Base-by-base conservation (phyloP, 306 rosid species). In the Fragaria ananassa region DNA sequence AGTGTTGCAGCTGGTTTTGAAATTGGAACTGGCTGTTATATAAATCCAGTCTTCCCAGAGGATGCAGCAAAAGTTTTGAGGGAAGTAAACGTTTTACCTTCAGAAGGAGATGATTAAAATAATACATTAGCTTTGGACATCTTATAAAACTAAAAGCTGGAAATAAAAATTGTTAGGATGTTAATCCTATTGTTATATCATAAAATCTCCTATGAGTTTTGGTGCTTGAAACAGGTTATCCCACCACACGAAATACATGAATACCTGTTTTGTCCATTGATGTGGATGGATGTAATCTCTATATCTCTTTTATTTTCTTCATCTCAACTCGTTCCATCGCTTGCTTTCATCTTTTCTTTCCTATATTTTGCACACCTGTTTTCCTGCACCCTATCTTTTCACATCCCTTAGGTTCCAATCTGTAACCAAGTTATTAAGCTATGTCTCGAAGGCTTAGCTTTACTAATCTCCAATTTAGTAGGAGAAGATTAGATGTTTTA, bases 21-120 rank as follows among this genome's bases (percentile, higher is more conserved):
- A 81, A 82, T 91, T 4, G 96, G 96, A 86, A 82, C 87, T 35
- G 93, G 98, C 18, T 93, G 96, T 72, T 83, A 86, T 85, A 91
- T 93, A 49, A 93, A 93, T 79, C 93, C 95, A 8, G 90, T 93
- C 54, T 82, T 93, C 72, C 98, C 95, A 0, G 98, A 91, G 84
- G 98, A 91, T 81, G 96, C 96, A 50, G 98, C 98, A 54, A 81
- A 82, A 86, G 80, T 89, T 83, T 77, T 93, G 75, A 88, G 95
- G 83, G 95, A 89, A 82, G 91, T 93, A 50, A 63, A 79, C 68
- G 76, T 77, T 45, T 65, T 78, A 25, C 50, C 45, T 14, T 81
- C 39, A 29, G 70, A 50, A 64, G 34, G 53, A 19, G 18, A 6
- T 50, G 41, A 34, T 34, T 14, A 18, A 53, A 72, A 35, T 53